Evolutionary conservation across 75 land plant genomes (phyloP).

Genomic region (Selaginella tamariscina): DNA sequence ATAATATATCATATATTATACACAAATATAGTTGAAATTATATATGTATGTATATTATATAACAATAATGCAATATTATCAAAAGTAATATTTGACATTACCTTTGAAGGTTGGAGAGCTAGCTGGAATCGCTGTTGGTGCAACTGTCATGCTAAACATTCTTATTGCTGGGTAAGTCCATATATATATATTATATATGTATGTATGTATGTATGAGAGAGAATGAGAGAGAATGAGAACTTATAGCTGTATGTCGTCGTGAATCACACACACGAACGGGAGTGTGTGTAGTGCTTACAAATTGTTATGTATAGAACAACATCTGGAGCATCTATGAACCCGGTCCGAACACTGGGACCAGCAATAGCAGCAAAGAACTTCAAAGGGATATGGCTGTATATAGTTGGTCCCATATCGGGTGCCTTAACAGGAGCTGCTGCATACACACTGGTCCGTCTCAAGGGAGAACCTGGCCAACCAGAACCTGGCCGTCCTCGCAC

Average conservation of each 20-base stretch:
- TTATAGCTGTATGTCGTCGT: too few relatives aligned
- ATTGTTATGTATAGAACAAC: not conserved
- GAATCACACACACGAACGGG: not conserved
- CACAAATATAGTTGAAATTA: too few relatives aligned
- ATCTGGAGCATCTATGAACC: constrained; percentile 6
- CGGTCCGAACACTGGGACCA: constrained; percentile 4
- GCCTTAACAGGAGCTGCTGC: constrained; percentile 2
- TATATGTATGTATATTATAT: too few relatives aligned
- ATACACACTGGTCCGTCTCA: constrained; percentile 17
- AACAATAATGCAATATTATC: too few relatives aligned
- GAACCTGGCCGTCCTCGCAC: not conserved
- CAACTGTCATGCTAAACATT: constrained; percentile 72
- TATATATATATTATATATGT: too few relatives aligned
- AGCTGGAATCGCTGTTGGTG: constrained; percentile 90
- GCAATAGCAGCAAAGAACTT: constrained; percentile 6
- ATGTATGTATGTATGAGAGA: too few relatives aligned
- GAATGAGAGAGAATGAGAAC: too few relatives aligned
- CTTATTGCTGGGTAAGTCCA: constrained; percentile 63
- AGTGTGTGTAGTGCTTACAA: too few relatives aligned
- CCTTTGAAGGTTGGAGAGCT: constrained; percentile 84
- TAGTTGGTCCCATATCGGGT: not conserved
- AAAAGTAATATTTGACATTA: too few relatives aligned
- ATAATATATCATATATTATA: too few relatives aligned
- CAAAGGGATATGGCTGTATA: constrained; percentile 6
- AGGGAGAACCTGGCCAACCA: constrained; percentile 17